These are phyloP conservation scores for Solanum tarapatanum DNA, from an alignment of 257 asterid species.

Conservation along the genomic window DNA sequence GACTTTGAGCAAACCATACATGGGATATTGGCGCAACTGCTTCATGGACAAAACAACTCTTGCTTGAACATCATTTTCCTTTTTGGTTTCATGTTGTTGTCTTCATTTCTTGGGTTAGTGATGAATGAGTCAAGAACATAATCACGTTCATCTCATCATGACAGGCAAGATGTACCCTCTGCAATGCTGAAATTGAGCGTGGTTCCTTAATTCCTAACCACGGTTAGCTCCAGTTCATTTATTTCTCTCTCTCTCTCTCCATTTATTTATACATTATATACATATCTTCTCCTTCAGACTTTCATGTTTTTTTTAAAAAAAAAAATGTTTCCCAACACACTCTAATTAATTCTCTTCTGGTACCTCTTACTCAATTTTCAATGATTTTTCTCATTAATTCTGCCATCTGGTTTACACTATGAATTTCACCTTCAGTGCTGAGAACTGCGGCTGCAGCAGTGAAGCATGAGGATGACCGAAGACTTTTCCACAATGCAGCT, in stretches of 20 bases:
- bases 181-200: conserved; percentile 65
- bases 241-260: neutral
- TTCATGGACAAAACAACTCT: neutral
- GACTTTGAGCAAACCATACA: neutral
- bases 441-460: conserved; percentile 95
- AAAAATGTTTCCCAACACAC: neutral
- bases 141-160: conserved; percentile 8
- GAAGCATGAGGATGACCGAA: conserved; percentile 88
- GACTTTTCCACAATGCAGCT: conserved; percentile 80
- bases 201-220: conserved; percentile 78
- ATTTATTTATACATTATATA: no score
- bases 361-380: neutral
- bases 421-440: conserved; percentile 42
- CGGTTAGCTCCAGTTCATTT: conserved; percentile 25
- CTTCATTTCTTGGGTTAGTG: neutral
- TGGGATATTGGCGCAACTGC: neutral
- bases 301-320: neutral
- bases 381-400: conserved; percentile 1
- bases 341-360: neutral
- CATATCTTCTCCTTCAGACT: neutral
- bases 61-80: neutral
- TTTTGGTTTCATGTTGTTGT: neutral
- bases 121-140: conserved; percentile 7
- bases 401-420: neutral
- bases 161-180: conserved; percentile 83